Evolutionary conservation across 345 rosid species (phyloP), one percentile per base, ranked within the genome.

Genomic region (Rhodamnia rubescens): DNA sequence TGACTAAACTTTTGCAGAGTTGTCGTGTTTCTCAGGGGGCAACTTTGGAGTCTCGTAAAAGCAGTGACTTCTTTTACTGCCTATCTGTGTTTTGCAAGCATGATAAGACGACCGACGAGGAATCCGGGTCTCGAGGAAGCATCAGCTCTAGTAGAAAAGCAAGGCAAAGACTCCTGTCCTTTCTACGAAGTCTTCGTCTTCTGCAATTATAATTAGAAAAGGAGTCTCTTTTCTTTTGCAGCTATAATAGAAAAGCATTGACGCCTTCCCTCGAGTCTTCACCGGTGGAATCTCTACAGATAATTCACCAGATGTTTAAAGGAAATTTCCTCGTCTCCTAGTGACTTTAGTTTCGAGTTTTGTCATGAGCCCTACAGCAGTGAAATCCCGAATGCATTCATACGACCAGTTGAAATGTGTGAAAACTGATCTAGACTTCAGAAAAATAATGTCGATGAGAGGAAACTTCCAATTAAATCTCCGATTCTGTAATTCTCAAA

Each of bases 291-390:
- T 69, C 47, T 4, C 13, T 8, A 4, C 44, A 69, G 47, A 69
- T 32, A 7, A 32, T 69, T 18, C 32, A 69, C 78, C 0, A 69
- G 7, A 32, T 16, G 7, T 18, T 69, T n/a, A 69, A 69, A 47
- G 78, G 18, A 49, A 32, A 32, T 69, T 69, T 32, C 24, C 16
- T 40, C 21, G 21, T 40, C 78, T 69, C 44, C 1, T 69, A 32
- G 78, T 32, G 78, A 32, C 32, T 69, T 7, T 32, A 32, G 44
- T 32, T 32, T 1, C 78, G 8, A 32, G 24, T 32, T 69, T 69
- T 32, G 1, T 0, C 4, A 1, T 32, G 78, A 32, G 44, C 44
- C 8, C 22, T 69, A 22, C 10, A 2, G 9, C 22, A 69, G 0
- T 69, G 14, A 32, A 69, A 16, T 32, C 44, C 24, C 5, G 2